Base-by-base conservation (phyloP, 768 basidiomycete species). In the Mycena venus region DNA sequence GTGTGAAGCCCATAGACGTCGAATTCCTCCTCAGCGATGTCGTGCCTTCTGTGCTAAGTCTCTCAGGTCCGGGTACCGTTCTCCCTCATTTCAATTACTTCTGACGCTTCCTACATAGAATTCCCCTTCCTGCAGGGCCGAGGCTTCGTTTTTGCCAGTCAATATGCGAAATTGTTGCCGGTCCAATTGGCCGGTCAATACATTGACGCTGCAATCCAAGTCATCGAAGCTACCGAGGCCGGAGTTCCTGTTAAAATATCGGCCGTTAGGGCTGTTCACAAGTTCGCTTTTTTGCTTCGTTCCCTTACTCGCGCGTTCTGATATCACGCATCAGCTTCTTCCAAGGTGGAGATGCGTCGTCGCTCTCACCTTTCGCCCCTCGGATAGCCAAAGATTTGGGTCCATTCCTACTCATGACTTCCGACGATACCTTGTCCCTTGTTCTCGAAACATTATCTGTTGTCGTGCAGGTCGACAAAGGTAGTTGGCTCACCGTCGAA, bases 121-220 rank as follows among this genome's bases (percentile, higher is more conserved):
- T 89, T 88, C 68, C 96, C 96, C 0, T 99, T 99, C 90, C 83
- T 99, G 32, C 98, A 99, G 84, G 98, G 98, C 14, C 90, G 98
- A 73, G 95, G 92, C 0, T 98, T 99, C 73, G 95, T 99, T 55
- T 97, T 99, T 77, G 96, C 97, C 3, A 96, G 96, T 79, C 94
- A 96, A 79, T 99, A 92, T 79, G 89, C 95, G 1, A 90, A 91
- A 76, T 83, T 94, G 12, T 87, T 99, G 6, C 94, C 96, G 0
- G 78, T 88, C 15, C 87, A 91, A 68, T 87, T 97, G 59, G 92
- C 95, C 1, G 90, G 91, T 0, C 95, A 97, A 79, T 99, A 99
- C 80, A 86, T 99, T 38, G 92, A 94, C 27, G 96, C 96, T 5
- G 94, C 97, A 0, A 87, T 98, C 34, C 91, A 93, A 64, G 96